A percentile compares a stretch with the other conserved stretches of the same genome.
Conservation (phyloP, 78 protist species). For the Pigoraptor vietnamica region DNA sequence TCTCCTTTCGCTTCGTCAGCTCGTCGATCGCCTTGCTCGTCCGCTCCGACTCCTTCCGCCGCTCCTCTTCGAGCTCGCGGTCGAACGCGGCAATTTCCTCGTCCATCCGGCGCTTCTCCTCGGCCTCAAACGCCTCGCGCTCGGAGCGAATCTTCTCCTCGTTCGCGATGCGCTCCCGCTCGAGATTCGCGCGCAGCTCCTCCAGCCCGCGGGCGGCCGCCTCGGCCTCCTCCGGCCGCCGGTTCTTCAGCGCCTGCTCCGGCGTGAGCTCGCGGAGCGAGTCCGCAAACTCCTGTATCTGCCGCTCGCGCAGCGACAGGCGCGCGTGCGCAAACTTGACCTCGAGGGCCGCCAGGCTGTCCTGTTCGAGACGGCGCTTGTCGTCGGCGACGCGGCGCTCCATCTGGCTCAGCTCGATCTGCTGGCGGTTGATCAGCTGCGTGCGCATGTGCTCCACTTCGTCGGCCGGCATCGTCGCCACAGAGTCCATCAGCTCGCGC, state of each 20-base stretch:
- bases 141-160: background rate
- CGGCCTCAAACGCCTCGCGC: background rate
- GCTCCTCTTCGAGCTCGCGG: background rate
- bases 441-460: background rate
- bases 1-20: background rate
- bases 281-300: background rate
- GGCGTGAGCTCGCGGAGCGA: background rate
- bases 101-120: background rate
- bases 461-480: background rate
- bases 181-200: background rate
- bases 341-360: background rate
- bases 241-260: background rate
- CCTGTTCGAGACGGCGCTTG: background rate
- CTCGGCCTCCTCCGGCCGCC: background rate
- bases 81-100: background rate
- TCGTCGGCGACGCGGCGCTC: background rate
- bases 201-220: background rate
- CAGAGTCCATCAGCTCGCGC: background rate
- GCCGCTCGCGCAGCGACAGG: background rate
- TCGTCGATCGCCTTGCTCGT: background rate
- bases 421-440: background rate
- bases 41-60: background rate
- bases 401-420: background rate
- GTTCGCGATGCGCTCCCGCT: background rate
- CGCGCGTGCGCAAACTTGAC: background rate